Conservation (phyloP, 2,329 filamentous ascomycete species). For the Epichloe baconii region DNA sequence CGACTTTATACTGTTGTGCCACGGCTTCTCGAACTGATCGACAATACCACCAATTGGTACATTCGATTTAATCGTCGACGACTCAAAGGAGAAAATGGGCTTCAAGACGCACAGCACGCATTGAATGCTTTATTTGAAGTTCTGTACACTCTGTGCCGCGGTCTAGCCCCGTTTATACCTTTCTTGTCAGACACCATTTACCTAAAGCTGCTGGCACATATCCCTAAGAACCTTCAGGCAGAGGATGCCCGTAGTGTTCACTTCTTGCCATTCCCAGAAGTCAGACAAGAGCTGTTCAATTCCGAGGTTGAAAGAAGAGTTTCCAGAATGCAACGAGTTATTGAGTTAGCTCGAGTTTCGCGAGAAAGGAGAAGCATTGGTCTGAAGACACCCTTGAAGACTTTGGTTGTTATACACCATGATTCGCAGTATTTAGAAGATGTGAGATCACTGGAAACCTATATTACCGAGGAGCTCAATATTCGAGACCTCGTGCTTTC, state of each 20-base stretch:
- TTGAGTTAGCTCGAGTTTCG: constrained; percentile 77
- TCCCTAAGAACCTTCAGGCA: constrained; percentile 55
- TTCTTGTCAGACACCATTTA: constrained; percentile 96
- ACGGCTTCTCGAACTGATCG: constrained; percentile 67
- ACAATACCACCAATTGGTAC: constrained; percentile 98
- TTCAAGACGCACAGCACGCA: constrained; percentile 77
- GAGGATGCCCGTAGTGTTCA: constrained; percentile 78
- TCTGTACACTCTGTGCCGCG: constrained; percentile 75
- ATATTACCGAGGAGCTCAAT: constrained; percentile 87
- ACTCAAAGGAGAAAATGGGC: constrained; percentile 77
- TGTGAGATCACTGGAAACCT: constrained; percentile 70
- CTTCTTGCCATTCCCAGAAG: constrained; percentile 81
- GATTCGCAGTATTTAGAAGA: constrained; percentile 77
- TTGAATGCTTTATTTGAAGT: constrained; percentile 92
- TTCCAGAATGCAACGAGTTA: constrained; percentile 85
- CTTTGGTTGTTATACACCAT: constrained; percentile 75
- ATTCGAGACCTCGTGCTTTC: constrained; percentile 74
- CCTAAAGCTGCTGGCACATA: constrained; percentile 65
- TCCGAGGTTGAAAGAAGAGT: constrained; percentile 76
- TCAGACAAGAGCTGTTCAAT: constrained; percentile 80
- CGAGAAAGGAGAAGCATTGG: constrained; percentile 75
- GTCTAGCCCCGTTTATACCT: constrained; percentile 85
- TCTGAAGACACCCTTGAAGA: constrained; percentile 83
- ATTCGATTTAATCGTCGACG: constrained; percentile 88
- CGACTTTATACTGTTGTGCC: constrained; percentile 87